Base-by-base conservation (phyloP, 495 filamentous ascomycete species). In the Penicillium turbatum region DNA sequence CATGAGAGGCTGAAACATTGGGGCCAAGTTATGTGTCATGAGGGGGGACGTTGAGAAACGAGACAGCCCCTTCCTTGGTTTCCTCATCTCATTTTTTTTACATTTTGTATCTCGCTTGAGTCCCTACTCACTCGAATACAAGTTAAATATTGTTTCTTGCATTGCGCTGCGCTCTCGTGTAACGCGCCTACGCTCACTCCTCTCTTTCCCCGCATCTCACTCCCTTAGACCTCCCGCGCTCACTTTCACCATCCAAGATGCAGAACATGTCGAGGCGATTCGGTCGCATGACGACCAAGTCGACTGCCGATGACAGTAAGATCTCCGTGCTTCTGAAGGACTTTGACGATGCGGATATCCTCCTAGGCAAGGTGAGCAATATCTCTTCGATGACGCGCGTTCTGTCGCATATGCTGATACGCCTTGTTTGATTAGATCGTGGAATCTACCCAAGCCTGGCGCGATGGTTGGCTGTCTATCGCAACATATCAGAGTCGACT, bases 391-490 rank as follows among this genome's bases (percentile, higher is more conserved):
- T 17, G 19, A 47, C 48, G 39, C 48, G 26, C 54, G 48, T 47
- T 40, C 30, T 13, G 16, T 39, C 35, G 39, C 49, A 29, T 35
- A 38, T 37, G 32, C 29, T 55, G 17, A 55, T 36, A 44, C 24
- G 45, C 61, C 24, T 43, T 27, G 29, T 43, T 38, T 42, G 32
- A 52, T 54, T 56, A 95, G 92, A 83, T 97, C 56, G 82, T 93
- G 54, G 88, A 92, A 51, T 85, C 86, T 51, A 83, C 85, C 40
- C 88, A 84, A 70, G 73, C 82, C 56, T 97, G 89, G 90, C 84
- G 86, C 61, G 89, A 95, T 66, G 81, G 86, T 5, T 97, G 92
- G 92, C 76, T 82, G 10, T 80, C 83, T 31, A 82, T 96, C 42
- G 76, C 90, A 30, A 79, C 74, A 50, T 79, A 81, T 55, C 92